Conservation (phyloP, 495 filamentous ascomycete genomes). For the Trichoderma asperelloides region DNA sequence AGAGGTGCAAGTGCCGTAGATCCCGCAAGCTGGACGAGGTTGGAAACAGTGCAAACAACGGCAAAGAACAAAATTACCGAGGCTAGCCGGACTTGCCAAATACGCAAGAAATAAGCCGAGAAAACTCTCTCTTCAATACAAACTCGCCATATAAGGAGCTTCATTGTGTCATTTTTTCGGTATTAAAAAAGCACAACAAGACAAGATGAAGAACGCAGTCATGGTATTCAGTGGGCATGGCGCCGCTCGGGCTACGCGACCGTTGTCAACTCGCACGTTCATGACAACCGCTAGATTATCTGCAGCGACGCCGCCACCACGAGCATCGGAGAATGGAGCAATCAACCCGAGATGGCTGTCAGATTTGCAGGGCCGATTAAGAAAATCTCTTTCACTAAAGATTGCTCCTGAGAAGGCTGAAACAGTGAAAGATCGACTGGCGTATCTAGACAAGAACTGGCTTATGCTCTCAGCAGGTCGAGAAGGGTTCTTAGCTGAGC, state of each 20-base stretch:
- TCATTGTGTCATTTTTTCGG: background rate
- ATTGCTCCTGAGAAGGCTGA: background rate
- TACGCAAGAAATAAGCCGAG: background rate
- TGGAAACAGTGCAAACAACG: background rate
- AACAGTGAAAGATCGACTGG: background rate
- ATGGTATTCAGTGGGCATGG: background rate
- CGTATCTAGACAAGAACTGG: slow-evolving; percentile 46
- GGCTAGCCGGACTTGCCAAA: background rate
- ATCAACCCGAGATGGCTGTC: background rate
- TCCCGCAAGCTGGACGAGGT: no score
- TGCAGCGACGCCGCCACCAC: background rate
- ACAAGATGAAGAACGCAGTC: slow-evolving; percentile 11
- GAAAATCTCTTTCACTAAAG: background rate
- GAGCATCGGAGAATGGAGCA: background rate
- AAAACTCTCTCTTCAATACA: background rate
- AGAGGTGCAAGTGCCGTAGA: no score
- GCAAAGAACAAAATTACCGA: background rate
- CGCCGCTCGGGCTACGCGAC: background rate
- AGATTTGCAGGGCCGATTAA: background rate
- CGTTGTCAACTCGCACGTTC: background rate
- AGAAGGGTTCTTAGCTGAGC: slow-evolving; percentile 72
- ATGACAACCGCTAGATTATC: background rate
- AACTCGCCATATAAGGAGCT: background rate
- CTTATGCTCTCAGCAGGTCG: slow-evolving; percentile 63
- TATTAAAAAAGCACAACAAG: background rate